Evolutionary conservation across 495 filamentous ascomycete genomes (phyloP).

Genomic region (Clohesyomyces aquaticus): DNA sequence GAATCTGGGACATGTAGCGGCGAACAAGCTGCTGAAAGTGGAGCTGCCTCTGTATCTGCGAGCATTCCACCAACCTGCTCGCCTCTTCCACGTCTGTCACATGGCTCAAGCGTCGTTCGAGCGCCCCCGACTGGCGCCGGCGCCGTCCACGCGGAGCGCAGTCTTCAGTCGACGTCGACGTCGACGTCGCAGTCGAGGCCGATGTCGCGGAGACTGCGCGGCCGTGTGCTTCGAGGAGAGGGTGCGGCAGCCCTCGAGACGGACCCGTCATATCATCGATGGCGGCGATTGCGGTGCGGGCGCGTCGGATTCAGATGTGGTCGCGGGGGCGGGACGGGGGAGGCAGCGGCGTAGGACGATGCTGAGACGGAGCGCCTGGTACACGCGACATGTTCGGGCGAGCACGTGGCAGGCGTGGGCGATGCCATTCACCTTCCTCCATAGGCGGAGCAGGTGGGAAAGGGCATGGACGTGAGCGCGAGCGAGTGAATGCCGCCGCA

Average conservation of each 20-base stretch:
- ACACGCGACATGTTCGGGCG: neutral
- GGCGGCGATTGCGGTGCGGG: neutral
- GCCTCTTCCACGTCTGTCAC: constrained; percentile 21
- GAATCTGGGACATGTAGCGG: constrained; percentile 78
- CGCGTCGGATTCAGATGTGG: neutral
- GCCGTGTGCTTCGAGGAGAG: constrained; percentile 15
- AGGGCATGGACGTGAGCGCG: neutral
- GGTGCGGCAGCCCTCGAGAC: constrained; percentile 6
- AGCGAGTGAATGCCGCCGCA: no score
- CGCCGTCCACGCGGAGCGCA: neutral
- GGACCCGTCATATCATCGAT: constrained; percentile 36
- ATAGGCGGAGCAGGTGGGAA: neutral
- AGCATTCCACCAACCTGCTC: constrained; percentile 25
- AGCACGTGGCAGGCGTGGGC: neutral
- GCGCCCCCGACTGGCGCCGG: neutral
- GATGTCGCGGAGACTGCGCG: no score
- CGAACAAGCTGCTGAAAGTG: constrained; percentile 34
- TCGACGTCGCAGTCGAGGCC: neutral
- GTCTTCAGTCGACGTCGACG: constrained; percentile 4
- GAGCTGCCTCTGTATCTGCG: constrained; percentile 25
- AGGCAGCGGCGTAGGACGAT: neutral
- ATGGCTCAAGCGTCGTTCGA: constrained; percentile 7
- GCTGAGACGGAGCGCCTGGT: neutral
- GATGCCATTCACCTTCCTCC: constrained; percentile 9
- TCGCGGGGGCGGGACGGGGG: neutral